Evolutionary conservation across 306 rosid species (phyloP).

Genomic region (Potentilla sterilis): DNA sequence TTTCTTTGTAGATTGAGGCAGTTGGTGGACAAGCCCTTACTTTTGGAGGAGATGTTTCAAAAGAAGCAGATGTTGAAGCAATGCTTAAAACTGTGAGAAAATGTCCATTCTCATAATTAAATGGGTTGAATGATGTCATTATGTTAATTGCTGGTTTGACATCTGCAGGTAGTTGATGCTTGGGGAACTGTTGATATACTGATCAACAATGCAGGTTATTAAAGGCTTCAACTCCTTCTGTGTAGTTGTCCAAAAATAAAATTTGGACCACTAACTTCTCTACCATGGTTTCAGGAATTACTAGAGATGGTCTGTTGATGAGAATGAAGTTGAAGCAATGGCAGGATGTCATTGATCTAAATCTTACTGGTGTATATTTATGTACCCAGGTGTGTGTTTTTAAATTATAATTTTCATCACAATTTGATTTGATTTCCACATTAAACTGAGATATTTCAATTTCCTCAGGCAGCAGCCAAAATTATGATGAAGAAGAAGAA

Average conservation of each 20-base stretch:
- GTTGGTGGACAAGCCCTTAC: slow-evolving; percentile 82
- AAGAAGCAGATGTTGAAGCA: slow-evolving; percentile 78
- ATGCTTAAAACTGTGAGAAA: slow-evolving; percentile 83
- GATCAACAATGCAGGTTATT: slow-evolving; percentile 84
- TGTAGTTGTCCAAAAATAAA: not conserved
- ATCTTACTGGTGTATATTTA: slow-evolving; percentile 91
- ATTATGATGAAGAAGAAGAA: slow-evolving; percentile 92
- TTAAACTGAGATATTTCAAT: slow-evolving; percentile 26
- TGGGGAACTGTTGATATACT: slow-evolving; percentile 96
- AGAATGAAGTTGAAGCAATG: slow-evolving; percentile 94
- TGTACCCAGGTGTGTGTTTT: slow-evolving; percentile 66
- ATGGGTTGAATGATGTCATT: slow-evolving; percentile 23
- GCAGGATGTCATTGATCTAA: slow-evolving; percentile 92
- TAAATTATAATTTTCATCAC: slow-evolving; percentile 11
- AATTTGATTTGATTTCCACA: slow-evolving; percentile 14
- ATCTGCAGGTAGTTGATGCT: slow-evolving; percentile 76
- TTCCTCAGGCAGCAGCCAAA: slow-evolving; percentile 80
- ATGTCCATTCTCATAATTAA: slow-evolving; percentile 16
- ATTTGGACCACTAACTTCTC: slow-evolving; percentile 20
- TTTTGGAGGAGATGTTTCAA: slow-evolving; percentile 89
- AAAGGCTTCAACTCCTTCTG: slow-evolving; percentile 18
- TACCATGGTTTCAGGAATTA: slow-evolving; percentile 62
- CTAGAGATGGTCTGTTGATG: slow-evolving; percentile 89
- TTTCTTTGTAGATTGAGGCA: slow-evolving; percentile 61
- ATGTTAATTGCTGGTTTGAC: slow-evolving; percentile 31